phyloP scores from a whole-genome alignment of 2,329 filamentous ascomycete species.

The Venturia oleaginea region DNA sequence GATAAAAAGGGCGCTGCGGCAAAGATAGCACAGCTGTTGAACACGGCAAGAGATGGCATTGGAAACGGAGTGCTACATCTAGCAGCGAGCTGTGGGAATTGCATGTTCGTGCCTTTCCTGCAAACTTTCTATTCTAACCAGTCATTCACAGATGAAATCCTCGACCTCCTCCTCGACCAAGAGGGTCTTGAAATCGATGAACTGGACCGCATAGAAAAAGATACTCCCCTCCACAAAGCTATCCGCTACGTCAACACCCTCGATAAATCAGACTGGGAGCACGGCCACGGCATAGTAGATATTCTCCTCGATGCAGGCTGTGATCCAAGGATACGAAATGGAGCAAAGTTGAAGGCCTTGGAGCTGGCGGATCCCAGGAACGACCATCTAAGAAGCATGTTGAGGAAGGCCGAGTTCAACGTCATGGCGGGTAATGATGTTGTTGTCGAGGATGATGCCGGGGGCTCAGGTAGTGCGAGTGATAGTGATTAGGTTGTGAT shows the following conservation, averaged over 20 bases:
- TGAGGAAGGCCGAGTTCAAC: conserved; percentile 64
- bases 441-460: conserved; percentile 35
- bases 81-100: conserved; percentile 76
- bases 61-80: conserved; percentile 87
- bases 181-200: conserved; percentile 80
- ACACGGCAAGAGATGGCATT: conserved; percentile 74
- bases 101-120: conserved; percentile 41
- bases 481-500: conserved; percentile 28
- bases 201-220: conserved; percentile 57
- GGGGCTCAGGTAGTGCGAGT: conserved; percentile 38
- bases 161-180: conserved; percentile 76
- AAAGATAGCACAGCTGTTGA: conserved; percentile 68
- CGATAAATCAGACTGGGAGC: conserved; percentile 52
- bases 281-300: conserved; percentile 59
- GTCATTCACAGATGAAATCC: conserved; percentile 56
- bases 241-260: conserved; percentile 68
- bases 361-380: conserved; percentile 69
- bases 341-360: conserved; percentile 59
- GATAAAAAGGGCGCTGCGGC: conserved; percentile 42
- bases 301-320: conserved; percentile 78
- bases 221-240: conserved; percentile 72
- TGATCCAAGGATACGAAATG: conserved; percentile 57
- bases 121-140: background rate
- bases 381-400: conserved; percentile 48
- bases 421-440: conserved; percentile 39